Base-by-base conservation (phyloP, 2,329 filamentous ascomycete genomes). In the Calycina marina region DNA sequence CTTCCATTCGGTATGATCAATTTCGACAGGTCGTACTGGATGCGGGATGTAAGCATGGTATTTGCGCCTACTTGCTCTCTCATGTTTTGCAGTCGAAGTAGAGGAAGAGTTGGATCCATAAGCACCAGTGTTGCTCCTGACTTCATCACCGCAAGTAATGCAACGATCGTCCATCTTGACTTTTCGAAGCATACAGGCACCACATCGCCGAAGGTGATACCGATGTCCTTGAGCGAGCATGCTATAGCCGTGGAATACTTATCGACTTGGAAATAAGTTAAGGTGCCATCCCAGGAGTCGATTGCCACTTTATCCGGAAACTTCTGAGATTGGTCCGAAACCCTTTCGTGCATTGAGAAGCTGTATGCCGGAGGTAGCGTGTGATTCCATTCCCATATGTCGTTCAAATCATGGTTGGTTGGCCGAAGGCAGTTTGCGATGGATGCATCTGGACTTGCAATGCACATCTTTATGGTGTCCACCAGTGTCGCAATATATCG, bases 381-480 rank as follows among this genome's bases (percentile, higher is more conserved):
- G 16, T 59, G 48, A 28, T 65, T 67, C 59, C 62, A 64, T 3
- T 46, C 45, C 63, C 64, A 67, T 26, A 67, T 55, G 14, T 59
- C 48, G 11, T 56, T 43, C 4, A 63, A 42, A 34, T 66, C 62
- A n/a, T 47, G 49, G 50, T 42, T 5, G 36, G 44, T 48, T 6
- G 55, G 55, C 1, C 43, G 41, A 22, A 61, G 40, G 25, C 43
- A 49, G 11, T 51, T 39, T 35, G 54, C 40, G 11, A 63, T 44
- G 4, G 54, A 37, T 4, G 38, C 33, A 1, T 44, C 34, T 1
- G 48, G 49, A 18, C 46, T 48, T 8, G 47, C 40, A 14, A 59
- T 37, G 35, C 52, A 57, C 11, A 51, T 32, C 28, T 47, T 43
- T 31, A 66, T 37, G 1, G 50, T 57, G 29, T 66, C 56, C 30